These are phyloP conservation scores for Candida chauliodis DNA, from an alignment of 805 yeast genomes.

Conservation along the genomic window DNA sequence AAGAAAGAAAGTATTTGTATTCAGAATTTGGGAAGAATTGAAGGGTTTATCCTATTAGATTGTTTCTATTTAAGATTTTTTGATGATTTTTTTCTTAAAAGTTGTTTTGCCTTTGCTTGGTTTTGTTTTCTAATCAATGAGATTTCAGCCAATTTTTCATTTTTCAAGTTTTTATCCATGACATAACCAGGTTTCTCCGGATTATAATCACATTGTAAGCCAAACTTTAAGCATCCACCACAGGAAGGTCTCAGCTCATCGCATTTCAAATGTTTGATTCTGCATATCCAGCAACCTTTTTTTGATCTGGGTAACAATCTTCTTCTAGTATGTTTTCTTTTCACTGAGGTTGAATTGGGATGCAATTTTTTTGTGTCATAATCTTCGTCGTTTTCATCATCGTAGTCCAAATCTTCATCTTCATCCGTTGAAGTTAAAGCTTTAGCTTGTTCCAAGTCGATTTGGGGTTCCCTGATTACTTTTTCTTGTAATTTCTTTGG, in stretches of 20 bases:
- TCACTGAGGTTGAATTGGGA: not conserved
- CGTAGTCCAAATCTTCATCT: not conserved
- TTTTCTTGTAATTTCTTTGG: not conserved
- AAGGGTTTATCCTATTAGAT: too few species aligned
- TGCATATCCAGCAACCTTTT: conserved; percentile 45
- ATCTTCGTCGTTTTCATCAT: conserved; percentile 1
- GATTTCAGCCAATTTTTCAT: conserved; percentile 31
- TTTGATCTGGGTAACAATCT: conserved; percentile 39
- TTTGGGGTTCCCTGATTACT: not conserved
- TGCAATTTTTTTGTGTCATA: not conserved
- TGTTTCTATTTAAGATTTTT: not conserved
- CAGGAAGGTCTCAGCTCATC: conserved; percentile 39
- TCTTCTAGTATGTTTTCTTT: conserved; percentile 35
- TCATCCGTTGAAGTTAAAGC: not conserved
- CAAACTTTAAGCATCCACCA: conserved; percentile 34
- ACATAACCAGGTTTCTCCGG: conserved; percentile 38
- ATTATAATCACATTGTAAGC: conserved; percentile 41
- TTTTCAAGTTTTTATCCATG: conserved; percentile 28
- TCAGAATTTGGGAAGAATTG: too few species aligned
- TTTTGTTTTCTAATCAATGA: conserved; percentile 24
- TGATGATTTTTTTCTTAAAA: not conserved
- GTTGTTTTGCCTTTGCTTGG: conserved; percentile 7
- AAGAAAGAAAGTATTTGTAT: too few species aligned
- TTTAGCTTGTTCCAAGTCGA: not conserved
- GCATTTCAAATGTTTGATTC: conserved; percentile 44